These are phyloP conservation scores for Ploettnerulaceae sp. DNA, from an alignment of 2,329 filamentous ascomycete species.

Conservation along the genomic window DNA sequence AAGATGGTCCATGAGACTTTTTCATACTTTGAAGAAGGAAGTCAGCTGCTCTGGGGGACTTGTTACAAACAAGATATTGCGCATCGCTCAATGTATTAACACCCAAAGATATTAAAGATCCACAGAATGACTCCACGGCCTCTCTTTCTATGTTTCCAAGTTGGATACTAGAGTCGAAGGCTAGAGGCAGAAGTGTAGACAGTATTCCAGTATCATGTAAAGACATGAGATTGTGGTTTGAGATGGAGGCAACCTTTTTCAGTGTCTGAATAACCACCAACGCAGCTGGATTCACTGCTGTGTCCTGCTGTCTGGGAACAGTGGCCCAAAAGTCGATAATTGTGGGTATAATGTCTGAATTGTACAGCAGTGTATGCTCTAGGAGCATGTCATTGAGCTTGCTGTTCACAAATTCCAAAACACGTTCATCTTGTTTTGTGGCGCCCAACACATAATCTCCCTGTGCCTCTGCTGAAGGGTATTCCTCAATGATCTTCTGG, in stretches of 20 bases:
- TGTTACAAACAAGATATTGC: conserved; percentile 60
- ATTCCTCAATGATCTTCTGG: conserved; percentile 39
- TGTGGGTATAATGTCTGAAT: conserved; percentile 58
- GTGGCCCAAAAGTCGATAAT: conserved; percentile 61
- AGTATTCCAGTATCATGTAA: conserved; percentile 70
- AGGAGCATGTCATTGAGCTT: conserved; percentile 47
- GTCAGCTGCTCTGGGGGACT: conserved; percentile 52
- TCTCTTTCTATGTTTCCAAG: conserved; percentile 52
- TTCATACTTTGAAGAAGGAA: conserved; percentile 73
- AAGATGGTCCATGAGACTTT: conserved; percentile 70
- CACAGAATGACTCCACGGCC: conserved; percentile 62
- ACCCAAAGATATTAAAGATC: conserved; percentile 66
- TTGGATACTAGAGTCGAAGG: conserved; percentile 49
- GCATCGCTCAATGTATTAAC: conserved; percentile 79
- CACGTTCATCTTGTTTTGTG: conserved; percentile 22
- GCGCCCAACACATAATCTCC: neutral
- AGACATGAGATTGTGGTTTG: conserved; percentile 63
- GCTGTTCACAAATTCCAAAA: conserved; percentile 29
- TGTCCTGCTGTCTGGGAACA: conserved; percentile 45
- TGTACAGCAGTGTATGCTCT: conserved; percentile 49
- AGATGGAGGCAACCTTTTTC: conserved; percentile 51
- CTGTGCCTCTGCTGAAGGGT: conserved; percentile 27
- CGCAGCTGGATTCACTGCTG: conserved; percentile 48
- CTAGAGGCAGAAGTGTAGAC: conserved; percentile 58
- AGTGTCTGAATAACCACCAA: conserved; percentile 52